Percentiles rank a stretch among this genome's conserved stretches.
Conservation (phyloP, 129 eudicot genomes). For the Glebionis coronaria region DNA sequence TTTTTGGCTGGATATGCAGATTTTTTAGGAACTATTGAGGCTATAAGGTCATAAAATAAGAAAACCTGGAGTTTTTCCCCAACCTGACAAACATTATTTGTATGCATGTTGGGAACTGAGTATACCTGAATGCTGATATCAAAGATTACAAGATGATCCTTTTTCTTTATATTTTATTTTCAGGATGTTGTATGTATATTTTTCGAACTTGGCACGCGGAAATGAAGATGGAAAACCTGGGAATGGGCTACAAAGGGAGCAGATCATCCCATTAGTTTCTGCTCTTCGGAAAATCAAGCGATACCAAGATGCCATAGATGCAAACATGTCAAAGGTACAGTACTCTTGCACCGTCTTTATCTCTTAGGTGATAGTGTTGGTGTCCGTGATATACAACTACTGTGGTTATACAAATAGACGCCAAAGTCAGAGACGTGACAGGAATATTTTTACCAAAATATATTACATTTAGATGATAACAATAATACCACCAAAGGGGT, state of each 20-base stretch:
- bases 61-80: no score
- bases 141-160: neutral
- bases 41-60: no score
- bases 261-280: slow-evolving; percentile 37
- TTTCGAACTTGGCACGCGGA: slow-evolving; percentile 65
- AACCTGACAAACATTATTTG: neutral
- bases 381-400: neutral
- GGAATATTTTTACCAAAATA: neutral
- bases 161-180: neutral
- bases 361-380: neutral
- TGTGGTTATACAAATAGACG: neutral
- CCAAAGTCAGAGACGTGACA: neutral
- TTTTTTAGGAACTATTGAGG: no score
- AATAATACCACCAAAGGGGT: neutral
- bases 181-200: slow-evolving; percentile 67
- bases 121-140: slow-evolving; percentile 7
- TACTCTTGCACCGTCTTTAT: neutral
- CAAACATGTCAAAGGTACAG: slow-evolving; percentile 63
- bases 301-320: slow-evolving; percentile 66
- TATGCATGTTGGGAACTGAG: slow-evolving; percentile 10
- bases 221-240: slow-evolving; percentile 64
- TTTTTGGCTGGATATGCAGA: no score
- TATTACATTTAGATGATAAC: neutral
- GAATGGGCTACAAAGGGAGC: slow-evolving; percentile 49
- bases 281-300: slow-evolving; percentile 58